Evolutionary conservation across 1,139 yeast species (phyloP).

Genomic region (Ogataea hybrid): DNA sequence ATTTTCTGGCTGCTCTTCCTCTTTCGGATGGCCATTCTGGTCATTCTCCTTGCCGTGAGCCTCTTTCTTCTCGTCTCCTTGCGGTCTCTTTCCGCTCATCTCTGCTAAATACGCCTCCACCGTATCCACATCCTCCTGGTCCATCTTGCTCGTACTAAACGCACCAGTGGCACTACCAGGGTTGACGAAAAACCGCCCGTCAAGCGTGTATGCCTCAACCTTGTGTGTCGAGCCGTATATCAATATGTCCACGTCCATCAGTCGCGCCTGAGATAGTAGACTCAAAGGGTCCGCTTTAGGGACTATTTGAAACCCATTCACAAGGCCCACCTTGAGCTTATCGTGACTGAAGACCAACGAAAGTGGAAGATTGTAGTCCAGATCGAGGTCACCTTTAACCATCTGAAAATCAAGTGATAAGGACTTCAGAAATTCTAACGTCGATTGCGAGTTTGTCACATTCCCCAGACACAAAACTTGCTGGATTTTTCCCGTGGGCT

Average conservation of each 20-base stretch:
- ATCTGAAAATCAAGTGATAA: constrained; percentile 71
- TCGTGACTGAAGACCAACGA: constrained; percentile 68
- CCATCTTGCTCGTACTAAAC: constrained; percentile 55
- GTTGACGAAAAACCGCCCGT: constrained; percentile 87
- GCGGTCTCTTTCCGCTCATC: constrained; percentile 23
- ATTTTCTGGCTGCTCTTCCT: constrained; percentile 10
- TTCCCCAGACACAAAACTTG: constrained; percentile 88
- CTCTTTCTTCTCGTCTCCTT: constrained; percentile 22
- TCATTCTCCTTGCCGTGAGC: constrained; percentile 19
- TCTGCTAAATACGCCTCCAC: constrained; percentile 22
- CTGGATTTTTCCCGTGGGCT: constrained; percentile 72
- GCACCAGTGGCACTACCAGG: constrained; percentile 99
- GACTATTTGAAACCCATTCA: constrained; percentile 79
- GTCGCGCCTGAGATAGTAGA: constrained; percentile 77
- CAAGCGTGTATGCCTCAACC: constrained; percentile 90
- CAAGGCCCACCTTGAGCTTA: constrained; percentile 73
- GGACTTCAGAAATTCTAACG: constrained; percentile 60
- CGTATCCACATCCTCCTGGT: constrained; percentile 33
- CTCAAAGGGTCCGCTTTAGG: constrained; percentile 89
- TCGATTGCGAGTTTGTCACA: constrained; percentile 64
- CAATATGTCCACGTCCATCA: constrained; percentile 86
- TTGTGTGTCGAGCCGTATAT: constrained; percentile 97
- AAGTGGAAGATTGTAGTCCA: constrained; percentile 56
- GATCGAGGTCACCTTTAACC: constrained; percentile 77
- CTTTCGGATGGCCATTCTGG: constrained; percentile 9